Percentiles rank a stretch among this genome's conserved stretches.
Evolutionary conservation across 768 basidiomycete genomes (phyloP).

Genomic region (Lactarius trivialis): DNA sequence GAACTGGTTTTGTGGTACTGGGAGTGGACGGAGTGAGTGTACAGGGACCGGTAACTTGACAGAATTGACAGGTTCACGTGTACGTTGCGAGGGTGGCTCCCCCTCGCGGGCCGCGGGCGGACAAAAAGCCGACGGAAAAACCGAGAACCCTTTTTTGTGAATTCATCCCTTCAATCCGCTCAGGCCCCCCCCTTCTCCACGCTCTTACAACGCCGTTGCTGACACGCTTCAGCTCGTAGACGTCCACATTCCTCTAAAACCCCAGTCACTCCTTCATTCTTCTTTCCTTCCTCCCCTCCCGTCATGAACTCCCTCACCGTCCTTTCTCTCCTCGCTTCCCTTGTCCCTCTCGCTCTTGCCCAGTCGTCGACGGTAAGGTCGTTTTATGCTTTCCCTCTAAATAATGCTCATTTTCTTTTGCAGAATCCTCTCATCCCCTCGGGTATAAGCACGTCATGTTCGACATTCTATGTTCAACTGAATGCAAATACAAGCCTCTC

Average conservation of each 20-base stretch:
- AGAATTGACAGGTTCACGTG: neutral
- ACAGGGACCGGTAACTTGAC: no score
- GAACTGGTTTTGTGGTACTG: neutral
- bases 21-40: neutral
- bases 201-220: neutral
- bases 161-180: neutral
- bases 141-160: neutral
- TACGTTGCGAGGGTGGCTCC: neutral
- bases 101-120: neutral
- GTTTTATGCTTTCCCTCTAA: conserved; percentile 25
- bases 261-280: conserved; percentile 12
- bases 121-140: neutral
- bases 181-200: neutral
- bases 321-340: conserved; percentile 43
- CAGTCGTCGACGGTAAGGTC: conserved; percentile 29
- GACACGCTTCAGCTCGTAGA: neutral
- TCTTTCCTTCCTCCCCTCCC: conserved; percentile 24
- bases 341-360: conserved; percentile 42
- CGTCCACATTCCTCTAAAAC: neutral
- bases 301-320: conserved; percentile 51
- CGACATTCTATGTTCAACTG: conserved; percentile 51
- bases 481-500: conserved; percentile 53
- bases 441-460: conserved; percentile 50
- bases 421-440: conserved; percentile 58
- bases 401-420: conserved; percentile 16